Percentiles rank a stretch among this genome's conserved stretches.
Conservation (phyloP, 139 green algal species). For the Haematococcus lacustris region DNA sequence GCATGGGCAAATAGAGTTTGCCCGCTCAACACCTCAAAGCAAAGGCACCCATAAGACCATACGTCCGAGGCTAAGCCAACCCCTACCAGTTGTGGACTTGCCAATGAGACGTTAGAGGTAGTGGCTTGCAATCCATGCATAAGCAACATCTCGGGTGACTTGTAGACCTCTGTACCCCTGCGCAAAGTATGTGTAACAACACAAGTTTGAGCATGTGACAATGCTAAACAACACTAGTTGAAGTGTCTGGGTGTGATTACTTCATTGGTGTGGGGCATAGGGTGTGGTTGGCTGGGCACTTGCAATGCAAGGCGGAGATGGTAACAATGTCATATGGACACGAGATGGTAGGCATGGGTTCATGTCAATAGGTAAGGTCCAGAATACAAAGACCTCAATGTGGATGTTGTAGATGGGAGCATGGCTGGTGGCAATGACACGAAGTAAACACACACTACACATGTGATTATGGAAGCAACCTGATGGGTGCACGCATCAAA, state of each 20-base stretch:
- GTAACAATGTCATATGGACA: not conserved
- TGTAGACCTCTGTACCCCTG: constrained; percentile 75
- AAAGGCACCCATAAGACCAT: constrained; percentile 74
- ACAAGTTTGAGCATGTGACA: not conserved
- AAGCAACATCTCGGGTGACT: constrained; percentile 81
- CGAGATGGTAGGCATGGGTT: not conserved
- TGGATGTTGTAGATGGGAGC: no score
- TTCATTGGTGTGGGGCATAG: not conserved
- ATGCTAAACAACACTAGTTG: not conserved
- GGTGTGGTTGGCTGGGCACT: not conserved
- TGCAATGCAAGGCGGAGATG: not conserved
- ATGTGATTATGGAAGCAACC: no score
- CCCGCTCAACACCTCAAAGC: constrained; percentile 66
- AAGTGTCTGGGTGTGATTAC: not conserved
- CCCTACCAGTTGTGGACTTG: not conserved
- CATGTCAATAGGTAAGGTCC: not conserved
- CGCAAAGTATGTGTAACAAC: not conserved
- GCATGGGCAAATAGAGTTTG: constrained; percentile 54
- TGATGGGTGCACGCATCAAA: no score
- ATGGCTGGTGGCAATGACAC: no score
- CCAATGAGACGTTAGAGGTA: not conserved
- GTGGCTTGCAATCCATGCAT: constrained; percentile 21
- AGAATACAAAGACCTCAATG: no score
- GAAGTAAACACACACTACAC: no score
- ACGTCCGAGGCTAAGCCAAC: constrained; percentile 55